Base-by-base conservation (phyloP, 768 basidiomycete genomes). In the Wakefieldia striispora region DNA sequence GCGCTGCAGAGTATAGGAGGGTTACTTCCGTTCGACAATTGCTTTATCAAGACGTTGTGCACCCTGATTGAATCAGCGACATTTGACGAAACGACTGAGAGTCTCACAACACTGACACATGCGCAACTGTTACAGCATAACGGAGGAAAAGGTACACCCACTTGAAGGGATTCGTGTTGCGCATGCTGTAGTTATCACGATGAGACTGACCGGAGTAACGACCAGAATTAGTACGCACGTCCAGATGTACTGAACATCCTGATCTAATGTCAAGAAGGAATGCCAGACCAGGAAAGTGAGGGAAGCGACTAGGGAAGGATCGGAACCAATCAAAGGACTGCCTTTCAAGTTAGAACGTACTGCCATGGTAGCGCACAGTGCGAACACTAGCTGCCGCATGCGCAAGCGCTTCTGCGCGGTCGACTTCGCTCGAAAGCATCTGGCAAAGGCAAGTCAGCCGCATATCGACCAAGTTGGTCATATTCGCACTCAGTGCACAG, bases 91-190 rank as follows among this genome's bases (percentile, higher is more conserved):
- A 3, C 31, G n/a, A n/a, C 9, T 12, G 20, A 41, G 4, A 17
- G 2, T 3, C 19, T 19, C 14, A 3, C 10, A 34, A 9, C 17
- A 53, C 64, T 61, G 35, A 66, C 64, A 56, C 6, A 16, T 57
- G 59, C 19, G 50, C 53, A 6, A 50, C 27, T 39, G 63, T 43
- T 4, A 48, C 51, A 40, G 44, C 34, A 50, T 67, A 67, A 16
- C 55, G 65, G 50, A 66, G 50, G 36, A 58, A 57, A 14, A 65
- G 29, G 23, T 65, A 65, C 16, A 63, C n/a, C 69, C 70, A 70
- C 44, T 66, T 72, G 21, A 62, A 55, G 5, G 47, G 44, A 6
- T 40, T 60, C 13, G 20, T 43, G n/a, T 55, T 55, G 7, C 47
- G 51, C 53, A 66, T 67, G 11, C 65, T 70, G 27, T 14, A 16